Conservation (phyloP, 768 basidiomycete genomes). For the Suillus luteus region DNA sequence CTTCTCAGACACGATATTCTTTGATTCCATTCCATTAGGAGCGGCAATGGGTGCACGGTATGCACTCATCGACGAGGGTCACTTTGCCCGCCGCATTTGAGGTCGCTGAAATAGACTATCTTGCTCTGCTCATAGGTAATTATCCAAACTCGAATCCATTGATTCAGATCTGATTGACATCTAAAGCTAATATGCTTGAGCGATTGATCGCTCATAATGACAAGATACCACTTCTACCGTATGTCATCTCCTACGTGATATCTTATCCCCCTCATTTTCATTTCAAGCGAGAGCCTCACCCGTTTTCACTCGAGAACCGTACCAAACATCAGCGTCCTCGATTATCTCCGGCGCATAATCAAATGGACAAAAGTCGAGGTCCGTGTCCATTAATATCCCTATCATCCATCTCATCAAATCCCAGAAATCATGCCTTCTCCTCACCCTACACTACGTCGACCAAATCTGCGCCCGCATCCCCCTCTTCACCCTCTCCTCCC, state of each 20-base stretch:
- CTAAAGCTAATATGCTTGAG: conserved; percentile 91
- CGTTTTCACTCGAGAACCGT: conserved; percentile 95
- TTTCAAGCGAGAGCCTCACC: conserved; percentile 78
- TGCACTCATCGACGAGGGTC: conserved; percentile 78
- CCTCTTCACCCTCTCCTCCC: conserved; percentile 89
- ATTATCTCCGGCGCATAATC: conserved; percentile 93
- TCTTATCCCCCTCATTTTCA: conserved; percentile 19
- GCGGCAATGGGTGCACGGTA: conserved; percentile 68
- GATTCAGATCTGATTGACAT: conserved; percentile 19
- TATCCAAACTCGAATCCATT: conserved; percentile 19
- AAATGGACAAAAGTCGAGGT: conserved; percentile 97
- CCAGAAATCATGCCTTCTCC: conserved; percentile 78
- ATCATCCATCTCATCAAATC: conserved; percentile 7
- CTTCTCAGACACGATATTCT: conserved; percentile 1
- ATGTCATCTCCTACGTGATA: conserved; percentile 34
- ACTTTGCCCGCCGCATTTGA: conserved; percentile 84
- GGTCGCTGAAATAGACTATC: conserved; percentile 77
- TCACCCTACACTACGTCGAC: conserved; percentile 89
- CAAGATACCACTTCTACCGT: conserved; percentile 88
- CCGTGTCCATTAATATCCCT: conserved; percentile 23
- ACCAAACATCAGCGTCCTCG: conserved; percentile 84
- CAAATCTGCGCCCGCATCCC: conserved; percentile 88
- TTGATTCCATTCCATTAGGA: neutral
- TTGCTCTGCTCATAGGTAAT: conserved; percentile 88
- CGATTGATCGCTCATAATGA: conserved; percentile 96